phyloP scores from a whole-genome alignment of 73 alveolate genomes.

The Effrenium voratum region DNA sequence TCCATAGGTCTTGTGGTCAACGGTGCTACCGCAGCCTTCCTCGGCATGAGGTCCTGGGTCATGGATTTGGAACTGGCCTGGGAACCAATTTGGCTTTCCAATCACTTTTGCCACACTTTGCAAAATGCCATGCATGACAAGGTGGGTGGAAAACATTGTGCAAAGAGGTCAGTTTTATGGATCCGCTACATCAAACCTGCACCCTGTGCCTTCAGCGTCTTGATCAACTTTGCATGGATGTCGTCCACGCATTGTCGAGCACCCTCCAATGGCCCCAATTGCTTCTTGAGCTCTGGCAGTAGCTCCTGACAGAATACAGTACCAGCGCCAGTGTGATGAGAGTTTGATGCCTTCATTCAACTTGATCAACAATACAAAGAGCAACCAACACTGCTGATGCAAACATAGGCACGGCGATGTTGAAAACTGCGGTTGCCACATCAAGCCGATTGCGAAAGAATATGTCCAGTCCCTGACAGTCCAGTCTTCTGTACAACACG shows the following conservation, averaged over 20 bases:
- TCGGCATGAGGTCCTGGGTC: conserved; percentile 51
- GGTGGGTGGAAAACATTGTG: no score
- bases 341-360: not conserved
- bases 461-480: not conserved
- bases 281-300: conserved; percentile 5
- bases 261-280: conserved; percentile 27
- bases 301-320: not conserved
- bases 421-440: no score
- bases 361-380: not conserved
- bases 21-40: conserved; percentile 32
- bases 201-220: conserved; percentile 41
- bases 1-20: not conserved
- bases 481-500: not conserved
- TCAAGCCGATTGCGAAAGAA: no score
- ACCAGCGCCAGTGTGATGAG: not conserved
- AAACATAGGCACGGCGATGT: no score
- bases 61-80: no score
- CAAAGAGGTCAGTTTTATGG: no score
- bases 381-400: not conserved
- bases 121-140: no score
- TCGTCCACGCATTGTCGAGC: conserved; percentile 7
- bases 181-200: no score
- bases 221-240: conserved; percentile 20
- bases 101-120: no score
- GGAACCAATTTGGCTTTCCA: no score